Conservation (phyloP, 2,329 filamentous ascomycete species). For the Harringtonia lauricola region DNA sequence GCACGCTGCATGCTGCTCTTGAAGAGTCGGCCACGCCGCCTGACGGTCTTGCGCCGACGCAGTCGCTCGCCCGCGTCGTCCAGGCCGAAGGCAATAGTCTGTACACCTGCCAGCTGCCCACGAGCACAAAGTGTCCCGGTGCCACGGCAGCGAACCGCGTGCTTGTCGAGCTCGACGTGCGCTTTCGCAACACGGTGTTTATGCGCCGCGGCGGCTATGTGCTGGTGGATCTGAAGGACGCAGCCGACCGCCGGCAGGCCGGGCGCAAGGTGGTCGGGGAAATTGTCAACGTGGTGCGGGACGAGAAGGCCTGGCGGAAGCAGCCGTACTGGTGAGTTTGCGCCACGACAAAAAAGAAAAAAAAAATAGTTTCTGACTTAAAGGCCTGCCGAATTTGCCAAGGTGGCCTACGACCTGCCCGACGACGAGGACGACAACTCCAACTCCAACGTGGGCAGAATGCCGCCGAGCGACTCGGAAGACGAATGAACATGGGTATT, state of each 20-base stretch:
- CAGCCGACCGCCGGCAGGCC: constrained; percentile 48
- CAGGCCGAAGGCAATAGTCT: constrained; percentile 83
- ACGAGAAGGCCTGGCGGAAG: constrained; percentile 89
- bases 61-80: constrained; percentile 62
- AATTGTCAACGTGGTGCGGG: constrained; percentile 84
- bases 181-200: constrained; percentile 89
- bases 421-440: constrained; percentile 55
- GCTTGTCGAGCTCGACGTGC: constrained; percentile 66
- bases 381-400: constrained; percentile 73
- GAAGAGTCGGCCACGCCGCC: constrained; percentile 57
- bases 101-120: constrained; percentile 65
- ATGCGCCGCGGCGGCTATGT: constrained; percentile 84
- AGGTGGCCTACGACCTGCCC: constrained; percentile 31
- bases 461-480: constrained; percentile 74
- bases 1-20: constrained; percentile 65
- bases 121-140: constrained; percentile 16
- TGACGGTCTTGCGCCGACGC: constrained; percentile 47
- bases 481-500: constrained; percentile 41
- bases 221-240: constrained; percentile 52
- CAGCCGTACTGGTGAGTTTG: constrained; percentile 65
- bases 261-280: constrained; percentile 76
- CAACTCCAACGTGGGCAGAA: constrained; percentile 71
- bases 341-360: too few species aligned
- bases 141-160: constrained; percentile 21
- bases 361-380: not conserved